Percentiles rank a stretch among this genome's conserved stretches.
Evolutionary conservation across 345 rosid genomes (phyloP).

Genomic region (Bretschneidera sinensis): DNA sequence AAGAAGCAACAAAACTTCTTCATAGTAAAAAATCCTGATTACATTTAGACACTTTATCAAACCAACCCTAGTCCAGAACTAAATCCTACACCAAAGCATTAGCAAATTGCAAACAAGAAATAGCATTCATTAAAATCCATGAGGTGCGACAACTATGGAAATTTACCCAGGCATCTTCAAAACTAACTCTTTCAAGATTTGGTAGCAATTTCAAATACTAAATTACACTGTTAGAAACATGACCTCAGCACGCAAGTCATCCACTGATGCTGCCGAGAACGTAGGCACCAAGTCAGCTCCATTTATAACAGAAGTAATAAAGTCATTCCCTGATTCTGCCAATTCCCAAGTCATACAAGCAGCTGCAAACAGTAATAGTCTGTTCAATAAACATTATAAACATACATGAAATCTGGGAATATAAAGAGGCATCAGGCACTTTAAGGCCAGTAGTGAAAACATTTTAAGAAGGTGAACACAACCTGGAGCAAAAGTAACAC

Average conservation of each 20-base stretch:
- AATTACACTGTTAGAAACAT: conserved; percentile 10
- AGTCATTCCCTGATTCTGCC: conserved; percentile 84
- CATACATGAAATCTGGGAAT: not conserved
- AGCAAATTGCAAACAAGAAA: not conserved
- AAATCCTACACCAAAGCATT: not conserved
- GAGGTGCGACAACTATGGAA: not conserved
- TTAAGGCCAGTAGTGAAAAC: not conserved
- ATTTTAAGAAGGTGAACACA: conserved; percentile 4
- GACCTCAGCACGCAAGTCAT: conserved; percentile 93
- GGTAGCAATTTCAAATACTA: conserved; percentile 9
- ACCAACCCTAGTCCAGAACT: not conserved
- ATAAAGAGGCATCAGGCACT: too few species aligned
- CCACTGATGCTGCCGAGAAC: conserved; percentile 90
- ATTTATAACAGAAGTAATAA: conserved; percentile 71
- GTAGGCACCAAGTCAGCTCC: conserved; percentile 95
- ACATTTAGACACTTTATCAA: too few species aligned
- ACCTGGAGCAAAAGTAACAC: conserved; percentile 96
- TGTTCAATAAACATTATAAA: not conserved
- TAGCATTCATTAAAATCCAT: not conserved
- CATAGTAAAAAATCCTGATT: not conserved
- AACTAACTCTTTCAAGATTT: not conserved
- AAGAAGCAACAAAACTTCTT: not conserved
- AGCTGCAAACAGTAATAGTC: conserved; percentile 38
- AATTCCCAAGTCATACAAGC: conserved; percentile 99
- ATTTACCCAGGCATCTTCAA: not conserved